Evolutionary conservation across 1,284 basidiomycete species (phyloP).

Genomic region (Tausonia pullulans): DNA sequence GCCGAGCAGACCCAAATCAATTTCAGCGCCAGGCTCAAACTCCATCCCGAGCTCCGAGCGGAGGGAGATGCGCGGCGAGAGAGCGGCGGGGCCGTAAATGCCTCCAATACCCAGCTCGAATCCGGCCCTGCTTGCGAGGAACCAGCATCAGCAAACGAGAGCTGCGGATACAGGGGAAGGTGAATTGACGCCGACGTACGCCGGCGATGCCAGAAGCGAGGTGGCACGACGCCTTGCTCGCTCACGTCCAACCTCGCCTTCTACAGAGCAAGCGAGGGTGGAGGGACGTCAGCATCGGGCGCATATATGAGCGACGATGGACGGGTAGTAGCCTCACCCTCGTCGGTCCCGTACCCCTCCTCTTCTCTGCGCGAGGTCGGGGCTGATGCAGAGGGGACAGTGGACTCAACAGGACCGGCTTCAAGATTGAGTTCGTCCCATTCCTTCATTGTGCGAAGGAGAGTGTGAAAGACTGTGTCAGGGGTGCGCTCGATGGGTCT

Average conservation of each 20-base stretch:
- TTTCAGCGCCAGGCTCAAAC: conserved; percentile 4
- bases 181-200: too few species aligned
- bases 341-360: background rate
- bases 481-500: background rate
- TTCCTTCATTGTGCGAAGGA: background rate
- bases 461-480: background rate
- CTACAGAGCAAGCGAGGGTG: background rate
- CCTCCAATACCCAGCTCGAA: background rate
- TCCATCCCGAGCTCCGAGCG: background rate
- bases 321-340: background rate
- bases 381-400: background rate
- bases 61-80: background rate
- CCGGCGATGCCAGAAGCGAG: background rate
- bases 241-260: conserved; percentile 18
- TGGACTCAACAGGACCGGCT: background rate
- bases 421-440: background rate
- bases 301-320: too few species aligned
- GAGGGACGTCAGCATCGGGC: too few species aligned
- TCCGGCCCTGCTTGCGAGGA: background rate
- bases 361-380: background rate
- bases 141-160: background rate
- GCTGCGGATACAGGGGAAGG: background rate
- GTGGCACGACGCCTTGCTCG: background rate
- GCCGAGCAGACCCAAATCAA: background rate
- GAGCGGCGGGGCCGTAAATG: background rate